phyloP scores from a whole-genome alignment of 768 basidiomycete genomes.

The Lactarius tabidus region DNA sequence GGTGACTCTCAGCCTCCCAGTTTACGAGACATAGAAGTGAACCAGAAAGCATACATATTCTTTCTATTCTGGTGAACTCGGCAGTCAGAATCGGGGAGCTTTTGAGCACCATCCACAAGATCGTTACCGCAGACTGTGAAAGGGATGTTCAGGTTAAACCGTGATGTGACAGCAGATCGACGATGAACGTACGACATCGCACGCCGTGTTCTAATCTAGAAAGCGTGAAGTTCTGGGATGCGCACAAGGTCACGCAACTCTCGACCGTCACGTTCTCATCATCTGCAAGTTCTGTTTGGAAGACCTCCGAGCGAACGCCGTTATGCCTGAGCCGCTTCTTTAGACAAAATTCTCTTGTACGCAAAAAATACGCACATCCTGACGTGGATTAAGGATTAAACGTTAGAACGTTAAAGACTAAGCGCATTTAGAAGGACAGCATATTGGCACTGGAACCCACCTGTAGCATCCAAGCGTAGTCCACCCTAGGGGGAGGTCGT shows the following conservation, averaged over 20 bases:
- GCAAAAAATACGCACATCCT: conserved; percentile 43
- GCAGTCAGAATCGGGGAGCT: conserved; percentile 49
- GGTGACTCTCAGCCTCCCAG: background rate
- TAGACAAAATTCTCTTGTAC: background rate
- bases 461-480: conserved; percentile 56
- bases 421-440: conserved; percentile 32
- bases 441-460: conserved; percentile 34
- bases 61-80: conserved; percentile 72
- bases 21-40: background rate
- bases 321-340: conserved; percentile 42
- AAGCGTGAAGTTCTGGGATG: conserved; percentile 50
- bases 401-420: too few species aligned
- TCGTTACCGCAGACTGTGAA: conserved; percentile 63
- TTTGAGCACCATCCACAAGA: conserved; percentile 56
- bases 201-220: conserved; percentile 64
- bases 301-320: conserved; percentile 56
- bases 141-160: background rate
- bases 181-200: conserved; percentile 43
- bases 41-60: conserved; percentile 43
- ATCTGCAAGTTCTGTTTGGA: conserved; percentile 42
- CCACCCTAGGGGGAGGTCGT: conserved; percentile 51
- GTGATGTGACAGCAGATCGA: background rate
- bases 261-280: conserved; percentile 49
- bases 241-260: conserved; percentile 58
- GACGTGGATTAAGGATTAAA: conserved; percentile 25